These are phyloP conservation scores for Calonectria crousiana DNA, from an alignment of 2,329 filamentous ascomycete species.

Conservation along the genomic window DNA sequence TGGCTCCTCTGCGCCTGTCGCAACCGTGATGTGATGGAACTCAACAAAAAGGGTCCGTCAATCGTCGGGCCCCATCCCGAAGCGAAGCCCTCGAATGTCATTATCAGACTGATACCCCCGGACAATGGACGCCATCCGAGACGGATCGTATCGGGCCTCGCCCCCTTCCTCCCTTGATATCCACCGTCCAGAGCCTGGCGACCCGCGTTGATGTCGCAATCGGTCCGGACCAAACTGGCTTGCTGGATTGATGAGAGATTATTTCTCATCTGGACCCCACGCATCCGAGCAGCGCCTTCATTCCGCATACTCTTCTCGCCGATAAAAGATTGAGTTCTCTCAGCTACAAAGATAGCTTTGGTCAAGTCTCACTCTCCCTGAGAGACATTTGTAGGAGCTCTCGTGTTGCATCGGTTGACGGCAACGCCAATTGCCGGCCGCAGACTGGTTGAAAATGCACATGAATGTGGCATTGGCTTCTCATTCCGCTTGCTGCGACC, in stretches of 20 bases:
- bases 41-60: slow-evolving; percentile 13
- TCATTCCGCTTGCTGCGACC: background rate
- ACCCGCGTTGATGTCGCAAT: slow-evolving; percentile 3
- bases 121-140: slow-evolving; percentile 9
- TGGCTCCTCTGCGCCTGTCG: slow-evolving; percentile 13
- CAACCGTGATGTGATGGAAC: slow-evolving; percentile 13
- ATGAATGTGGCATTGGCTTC: background rate
- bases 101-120: slow-evolving; percentile 1
- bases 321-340: background rate
- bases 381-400: background rate
- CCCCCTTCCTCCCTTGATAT: background rate
- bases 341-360: background rate
- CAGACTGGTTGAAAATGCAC: background rate
- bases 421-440: background rate
- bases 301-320: slow-evolving; percentile 27
- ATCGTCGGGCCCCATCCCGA: background rate
- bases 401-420: background rate
- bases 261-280: slow-evolving; percentile 1
- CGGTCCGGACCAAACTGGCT: slow-evolving; percentile 1
- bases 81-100: background rate
- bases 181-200: background rate
- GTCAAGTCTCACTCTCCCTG: background rate
- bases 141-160: slow-evolving; percentile 14
- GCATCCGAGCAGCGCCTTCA: slow-evolving; percentile 22
- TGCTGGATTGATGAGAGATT: slow-evolving; percentile 19